Conservation (phyloP, 176 grass and related monocot genomes). For the Phyllostachys edulis region DNA sequence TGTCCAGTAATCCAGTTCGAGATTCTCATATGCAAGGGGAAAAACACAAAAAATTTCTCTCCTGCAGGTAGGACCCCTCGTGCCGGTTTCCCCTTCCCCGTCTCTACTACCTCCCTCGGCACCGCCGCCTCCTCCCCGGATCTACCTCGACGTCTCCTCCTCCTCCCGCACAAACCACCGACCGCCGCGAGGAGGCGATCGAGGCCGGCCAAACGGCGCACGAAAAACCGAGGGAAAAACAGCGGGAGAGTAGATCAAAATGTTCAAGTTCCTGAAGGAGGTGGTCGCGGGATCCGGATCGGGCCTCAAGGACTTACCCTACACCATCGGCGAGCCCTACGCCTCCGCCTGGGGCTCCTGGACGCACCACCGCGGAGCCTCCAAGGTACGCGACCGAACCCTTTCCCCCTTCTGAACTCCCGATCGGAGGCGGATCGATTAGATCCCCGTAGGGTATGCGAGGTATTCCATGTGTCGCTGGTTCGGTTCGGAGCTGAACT, state of each 20-base stretch:
- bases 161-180: slow-evolving; percentile 22
- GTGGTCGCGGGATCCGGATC: slow-evolving; percentile 97
- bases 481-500: slow-evolving; percentile 2
- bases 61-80: slow-evolving; percentile 38
- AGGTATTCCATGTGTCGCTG: neutral
- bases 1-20: neutral
- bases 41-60: slow-evolving; percentile 22
- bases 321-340: slow-evolving; percentile 92
- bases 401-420: neutral
- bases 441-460: neutral
- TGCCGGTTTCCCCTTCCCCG: slow-evolving; percentile 13
- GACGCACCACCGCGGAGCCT: slow-evolving; percentile 81
- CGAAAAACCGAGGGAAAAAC: slow-evolving; percentile 11
- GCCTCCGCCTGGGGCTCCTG: slow-evolving; percentile 86
- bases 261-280: slow-evolving; percentile 98
- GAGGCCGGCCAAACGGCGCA: slow-evolving; percentile 4
- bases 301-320: slow-evolving; percentile 91
- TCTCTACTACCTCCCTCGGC: neutral
- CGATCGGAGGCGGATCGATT: slow-evolving; percentile 2
- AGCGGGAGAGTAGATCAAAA: slow-evolving; percentile 32
- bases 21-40: slow-evolving; percentile 4
- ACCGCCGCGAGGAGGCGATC: slow-evolving; percentile 20
- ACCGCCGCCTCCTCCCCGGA: slow-evolving; percentile 43
- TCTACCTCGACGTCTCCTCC: slow-evolving; percentile 48
- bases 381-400: slow-evolving; percentile 49